Percentiles rank a stretch among this genome's conserved stretches.
Conservation (phyloP, 805 yeast species). For the Ogataea parapolymorpha region DNA sequence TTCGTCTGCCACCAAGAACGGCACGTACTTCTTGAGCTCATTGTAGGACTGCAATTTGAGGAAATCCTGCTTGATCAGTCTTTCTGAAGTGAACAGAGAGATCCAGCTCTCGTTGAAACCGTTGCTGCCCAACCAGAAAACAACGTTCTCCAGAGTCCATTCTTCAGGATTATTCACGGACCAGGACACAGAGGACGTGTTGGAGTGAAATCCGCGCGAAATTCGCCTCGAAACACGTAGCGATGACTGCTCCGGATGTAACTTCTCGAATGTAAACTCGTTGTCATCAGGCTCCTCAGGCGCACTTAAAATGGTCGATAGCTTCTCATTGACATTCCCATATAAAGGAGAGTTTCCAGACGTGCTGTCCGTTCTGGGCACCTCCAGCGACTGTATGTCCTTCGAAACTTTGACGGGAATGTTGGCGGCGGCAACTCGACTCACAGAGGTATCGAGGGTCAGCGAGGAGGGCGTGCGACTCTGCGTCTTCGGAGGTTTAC, state of each 20-base stretch:
- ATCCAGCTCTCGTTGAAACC: conserved; percentile 74
- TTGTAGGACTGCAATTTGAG: conserved; percentile 67
- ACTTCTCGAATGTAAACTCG: conserved; percentile 9
- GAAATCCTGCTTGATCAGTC: conserved; percentile 61
- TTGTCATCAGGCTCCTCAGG: conserved; percentile 10
- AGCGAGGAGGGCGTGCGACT: conserved; percentile 4
- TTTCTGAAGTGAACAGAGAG: conserved; percentile 54
- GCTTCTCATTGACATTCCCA: conserved; percentile 20
- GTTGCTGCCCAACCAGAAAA: conserved; percentile 64
- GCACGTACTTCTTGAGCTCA: conserved; percentile 31
- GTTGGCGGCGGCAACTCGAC: conserved; percentile 9
- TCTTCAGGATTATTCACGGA: conserved; percentile 51
- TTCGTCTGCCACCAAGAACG: conserved; percentile 41
- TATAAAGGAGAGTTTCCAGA: conserved; percentile 19
- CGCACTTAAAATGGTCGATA: conserved; percentile 15
- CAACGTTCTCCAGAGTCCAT: conserved; percentile 72
- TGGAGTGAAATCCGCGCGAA: conserved; percentile 19
- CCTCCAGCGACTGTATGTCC: background rate
- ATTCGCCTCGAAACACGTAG: conserved; percentile 9
- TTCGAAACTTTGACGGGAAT: conserved; percentile 20
- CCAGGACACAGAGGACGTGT: conserved; percentile 38
- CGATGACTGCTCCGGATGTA: conserved; percentile 1
- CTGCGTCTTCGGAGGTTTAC: conserved; percentile 1
- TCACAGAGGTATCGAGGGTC: conserved; percentile 21
- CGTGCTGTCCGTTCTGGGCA: background rate